Percentiles rank a stretch among this genome's conserved stretches.
phyloP scores from a whole-genome alignment of 345 rosid species.

The Acer saccharum region DNA sequence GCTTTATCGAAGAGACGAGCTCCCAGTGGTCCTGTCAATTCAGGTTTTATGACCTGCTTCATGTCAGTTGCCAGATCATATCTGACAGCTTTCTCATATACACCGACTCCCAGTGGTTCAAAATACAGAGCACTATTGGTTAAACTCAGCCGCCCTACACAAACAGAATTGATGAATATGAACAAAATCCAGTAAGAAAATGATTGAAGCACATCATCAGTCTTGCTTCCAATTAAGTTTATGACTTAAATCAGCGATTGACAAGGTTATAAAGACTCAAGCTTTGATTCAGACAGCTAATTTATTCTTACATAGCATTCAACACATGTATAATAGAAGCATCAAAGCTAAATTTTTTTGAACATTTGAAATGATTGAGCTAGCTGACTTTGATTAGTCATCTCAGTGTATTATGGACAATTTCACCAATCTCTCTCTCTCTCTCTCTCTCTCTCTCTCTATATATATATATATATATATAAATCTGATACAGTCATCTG shows the following conservation, averaged over 20 bases:
- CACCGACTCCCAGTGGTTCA: constrained; percentile 86
- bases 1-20: constrained; percentile 98
- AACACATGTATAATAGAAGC: neutral
- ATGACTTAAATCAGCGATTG: constrained; percentile 7
- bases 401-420: neutral
- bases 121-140: constrained; percentile 84
- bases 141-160: constrained; percentile 81
- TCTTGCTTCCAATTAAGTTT: constrained; percentile 14
- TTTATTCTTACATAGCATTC: neutral
- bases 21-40: constrained; percentile 91
- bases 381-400: neutral
- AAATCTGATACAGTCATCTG: neutral
- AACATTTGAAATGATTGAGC: neutral
- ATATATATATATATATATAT: neutral
- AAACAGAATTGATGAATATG: constrained; percentile 29
- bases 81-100: constrained; percentile 69
- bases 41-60: constrained; percentile 91
- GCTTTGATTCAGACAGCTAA: neutral
- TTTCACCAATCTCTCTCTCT: neutral
- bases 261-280: neutral
- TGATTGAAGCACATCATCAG: neutral
- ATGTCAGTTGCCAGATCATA: constrained; percentile 76
- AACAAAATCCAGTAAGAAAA: constrained; percentile 10
- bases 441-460: too few species aligned
- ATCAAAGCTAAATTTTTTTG: neutral